These are phyloP conservation scores for Hordeum marinum DNA, from an alignment of 176 grass and related monocot genomes.

Conservation along the genomic window DNA sequence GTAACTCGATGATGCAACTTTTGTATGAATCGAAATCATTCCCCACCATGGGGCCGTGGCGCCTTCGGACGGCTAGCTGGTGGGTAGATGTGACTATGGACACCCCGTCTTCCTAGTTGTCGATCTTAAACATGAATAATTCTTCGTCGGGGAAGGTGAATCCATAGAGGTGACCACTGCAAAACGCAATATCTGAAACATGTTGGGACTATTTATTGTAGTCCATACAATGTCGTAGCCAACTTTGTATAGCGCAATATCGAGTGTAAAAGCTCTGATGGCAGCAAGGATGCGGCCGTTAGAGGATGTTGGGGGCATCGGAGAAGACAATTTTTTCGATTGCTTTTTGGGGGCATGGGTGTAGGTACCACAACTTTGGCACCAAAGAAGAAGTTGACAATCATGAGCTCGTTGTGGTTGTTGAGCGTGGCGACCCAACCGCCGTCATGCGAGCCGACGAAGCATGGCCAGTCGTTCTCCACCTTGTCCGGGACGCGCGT, in stretches of 20 bases:
- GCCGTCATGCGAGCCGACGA: neutral
- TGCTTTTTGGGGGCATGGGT: accelerated
- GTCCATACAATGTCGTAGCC: neutral
- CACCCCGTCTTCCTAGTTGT: neutral
- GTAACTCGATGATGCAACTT: neutral
- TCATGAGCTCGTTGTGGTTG: neutral
- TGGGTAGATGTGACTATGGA: neutral
- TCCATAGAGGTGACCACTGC: neutral
- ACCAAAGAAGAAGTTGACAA: neutral
- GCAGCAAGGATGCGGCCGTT: neutral
- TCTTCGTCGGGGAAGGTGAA: no score
- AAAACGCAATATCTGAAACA: neutral
- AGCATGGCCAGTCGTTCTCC: neutral
- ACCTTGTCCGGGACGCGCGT: neutral
- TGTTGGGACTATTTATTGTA: neutral
- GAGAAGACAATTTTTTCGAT: neutral
- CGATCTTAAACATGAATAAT: neutral
- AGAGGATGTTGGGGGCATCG: neutral
- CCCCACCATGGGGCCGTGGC: neutral
- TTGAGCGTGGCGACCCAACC: neutral
- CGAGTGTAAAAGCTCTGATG: neutral
- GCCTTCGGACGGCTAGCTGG: neutral
- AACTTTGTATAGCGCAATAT: neutral
- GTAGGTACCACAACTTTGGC: no score
- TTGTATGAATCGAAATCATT: no score